Evolutionary conservation across 2,329 filamentous ascomycete species (phyloP).

Genomic region (Helicocarpus griseus): DNA sequence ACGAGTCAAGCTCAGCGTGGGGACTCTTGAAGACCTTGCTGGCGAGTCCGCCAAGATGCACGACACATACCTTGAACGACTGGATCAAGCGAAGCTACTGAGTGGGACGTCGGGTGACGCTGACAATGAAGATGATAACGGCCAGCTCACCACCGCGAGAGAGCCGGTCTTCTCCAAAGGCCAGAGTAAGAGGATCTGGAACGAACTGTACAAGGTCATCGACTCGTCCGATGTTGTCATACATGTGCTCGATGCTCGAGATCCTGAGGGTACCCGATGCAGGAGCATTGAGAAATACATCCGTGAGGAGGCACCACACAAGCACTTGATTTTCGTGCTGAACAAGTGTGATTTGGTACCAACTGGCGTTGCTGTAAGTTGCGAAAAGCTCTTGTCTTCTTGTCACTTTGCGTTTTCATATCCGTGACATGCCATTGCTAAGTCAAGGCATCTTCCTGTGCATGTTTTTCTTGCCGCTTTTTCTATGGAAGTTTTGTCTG

Average conservation of each 20-base stretch:
- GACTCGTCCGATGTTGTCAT: slow-evolving; percentile 93
- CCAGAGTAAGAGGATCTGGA: slow-evolving; percentile 93
- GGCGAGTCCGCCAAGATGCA: slow-evolving; percentile 71
- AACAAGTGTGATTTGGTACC: slow-evolving; percentile 93
- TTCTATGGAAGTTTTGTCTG: slow-evolving; percentile 71
- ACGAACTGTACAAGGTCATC: slow-evolving; percentile 90
- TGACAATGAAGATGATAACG: slow-evolving; percentile 36
- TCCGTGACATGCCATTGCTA: slow-evolving; percentile 51
- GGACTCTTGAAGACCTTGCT: slow-evolving; percentile 71
- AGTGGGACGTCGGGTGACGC: slow-evolving; percentile 57
- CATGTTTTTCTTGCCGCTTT: slow-evolving; percentile 5
- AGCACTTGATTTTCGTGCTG: slow-evolving; percentile 81
- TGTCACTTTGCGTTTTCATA: slow-evolving; percentile 17
- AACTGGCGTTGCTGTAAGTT: slow-evolving; percentile 87
- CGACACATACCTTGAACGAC: slow-evolving; percentile 67
- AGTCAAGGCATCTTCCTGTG: slow-evolving; percentile 69
- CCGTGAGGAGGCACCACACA: slow-evolving; percentile 84
- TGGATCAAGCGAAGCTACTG: slow-evolving; percentile 68
- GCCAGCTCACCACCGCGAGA: slow-evolving; percentile 52
- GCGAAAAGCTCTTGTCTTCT: slow-evolving; percentile 7
- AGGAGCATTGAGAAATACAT: slow-evolving; percentile 88
- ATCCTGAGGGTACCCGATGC: slow-evolving; percentile 84
- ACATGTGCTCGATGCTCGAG: slow-evolving; percentile 84
- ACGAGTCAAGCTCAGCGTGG: slow-evolving; percentile 77
- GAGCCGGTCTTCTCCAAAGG: slow-evolving; percentile 91